Evolutionary conservation across 2,329 filamentous ascomycete genomes (phyloP).

Genomic region (Xylariomycetidae sp.): DNA sequence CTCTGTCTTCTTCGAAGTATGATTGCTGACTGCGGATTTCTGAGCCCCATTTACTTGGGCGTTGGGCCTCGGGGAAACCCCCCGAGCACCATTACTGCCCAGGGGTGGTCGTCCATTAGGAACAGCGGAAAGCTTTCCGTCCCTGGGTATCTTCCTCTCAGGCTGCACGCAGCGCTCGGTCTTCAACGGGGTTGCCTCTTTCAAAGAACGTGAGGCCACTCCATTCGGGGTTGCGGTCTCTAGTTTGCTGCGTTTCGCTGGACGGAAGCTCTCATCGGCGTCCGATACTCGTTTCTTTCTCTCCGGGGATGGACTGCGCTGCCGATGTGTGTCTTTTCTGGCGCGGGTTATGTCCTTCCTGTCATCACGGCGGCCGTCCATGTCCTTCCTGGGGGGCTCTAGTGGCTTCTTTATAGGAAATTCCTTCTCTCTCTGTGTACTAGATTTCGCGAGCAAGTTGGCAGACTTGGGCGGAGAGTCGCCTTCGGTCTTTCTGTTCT

Average conservation of each 20-base stretch:
- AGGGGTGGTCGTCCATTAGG: constrained; percentile 21
- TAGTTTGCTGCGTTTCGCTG: constrained; percentile 42
- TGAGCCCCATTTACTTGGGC: constrained; percentile 40
- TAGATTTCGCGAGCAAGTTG: constrained; percentile 15
- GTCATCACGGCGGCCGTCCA: constrained; percentile 18
- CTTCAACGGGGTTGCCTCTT: constrained; percentile 16
- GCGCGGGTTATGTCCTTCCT: constrained; percentile 17
- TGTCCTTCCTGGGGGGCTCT: constrained; percentile 16
- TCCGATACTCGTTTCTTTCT: constrained; percentile 44
- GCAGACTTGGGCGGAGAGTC: constrained; percentile 20
- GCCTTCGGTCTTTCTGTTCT: constrained; percentile 44
- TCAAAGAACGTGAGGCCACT: constrained; percentile 12
- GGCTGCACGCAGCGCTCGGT: constrained; percentile 14
- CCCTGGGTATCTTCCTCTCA: constrained; percentile 19
- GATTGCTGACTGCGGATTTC: constrained; percentile 27
- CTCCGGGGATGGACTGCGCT: constrained; percentile 36
- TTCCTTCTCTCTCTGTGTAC: constrained; percentile 22
- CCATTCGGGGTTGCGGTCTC: constrained; percentile 27
- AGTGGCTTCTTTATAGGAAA: constrained; percentile 20
- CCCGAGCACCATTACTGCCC: constrained; percentile 15
- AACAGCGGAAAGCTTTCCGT: constrained; percentile 14
- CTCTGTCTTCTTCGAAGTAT: constrained; percentile 33
- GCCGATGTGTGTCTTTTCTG: constrained; percentile 25
- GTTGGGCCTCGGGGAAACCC: constrained; percentile 32
- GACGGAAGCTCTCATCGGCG: constrained; percentile 37